Evolutionary conservation across 1,284 basidiomycete species (phyloP).

Genomic region (Anthracocystis setariae): DNA sequence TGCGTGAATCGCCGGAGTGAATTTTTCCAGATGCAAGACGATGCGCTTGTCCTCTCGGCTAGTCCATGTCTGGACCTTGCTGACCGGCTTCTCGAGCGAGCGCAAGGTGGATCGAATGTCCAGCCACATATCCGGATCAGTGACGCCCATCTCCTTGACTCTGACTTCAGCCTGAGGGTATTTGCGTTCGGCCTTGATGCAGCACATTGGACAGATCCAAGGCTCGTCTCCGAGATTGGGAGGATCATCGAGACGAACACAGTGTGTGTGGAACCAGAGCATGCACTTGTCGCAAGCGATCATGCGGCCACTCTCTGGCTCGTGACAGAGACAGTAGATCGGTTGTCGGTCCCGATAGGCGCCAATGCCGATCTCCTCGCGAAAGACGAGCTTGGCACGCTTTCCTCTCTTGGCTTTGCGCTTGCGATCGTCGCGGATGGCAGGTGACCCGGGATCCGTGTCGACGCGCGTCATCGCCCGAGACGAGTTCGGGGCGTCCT

Average conservation of each 20-base stretch:
- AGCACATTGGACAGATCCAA: conserved; percentile 67
- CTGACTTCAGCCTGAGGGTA: conserved; percentile 65
- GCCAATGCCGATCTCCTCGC: conserved; percentile 59
- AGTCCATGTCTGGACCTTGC: conserved; percentile 59
- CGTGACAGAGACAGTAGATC: conserved; percentile 65
- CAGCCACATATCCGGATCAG: conserved; percentile 57
- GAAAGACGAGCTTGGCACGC: conserved; percentile 65
- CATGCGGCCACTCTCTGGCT: conserved; percentile 60
- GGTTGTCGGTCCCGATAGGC: conserved; percentile 41
- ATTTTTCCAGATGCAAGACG: conserved; percentile 61
- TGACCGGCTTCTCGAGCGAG: conserved; percentile 59
- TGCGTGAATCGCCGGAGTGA: conserved; percentile 59
- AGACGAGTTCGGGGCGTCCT: conserved; percentile 18
- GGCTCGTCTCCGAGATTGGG: conserved; percentile 49
- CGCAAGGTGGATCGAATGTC: conserved; percentile 63
- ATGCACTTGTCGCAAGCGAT: conserved; percentile 66
- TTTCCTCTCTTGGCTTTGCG: conserved; percentile 59
- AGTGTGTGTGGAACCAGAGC: conserved; percentile 66
- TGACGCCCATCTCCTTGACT: conserved; percentile 57
- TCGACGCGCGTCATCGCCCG: conserved; percentile 13
- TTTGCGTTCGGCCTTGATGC: conserved; percentile 62
- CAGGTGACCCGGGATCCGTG: conserved; percentile 32
- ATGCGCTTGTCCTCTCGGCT: conserved; percentile 54
- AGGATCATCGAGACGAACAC: conserved; percentile 58
- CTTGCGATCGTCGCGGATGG: conserved; percentile 39